Evolutionary conservation across 768 basidiomycete species (phyloP).

Genomic region (Podaxis sp.): DNA sequence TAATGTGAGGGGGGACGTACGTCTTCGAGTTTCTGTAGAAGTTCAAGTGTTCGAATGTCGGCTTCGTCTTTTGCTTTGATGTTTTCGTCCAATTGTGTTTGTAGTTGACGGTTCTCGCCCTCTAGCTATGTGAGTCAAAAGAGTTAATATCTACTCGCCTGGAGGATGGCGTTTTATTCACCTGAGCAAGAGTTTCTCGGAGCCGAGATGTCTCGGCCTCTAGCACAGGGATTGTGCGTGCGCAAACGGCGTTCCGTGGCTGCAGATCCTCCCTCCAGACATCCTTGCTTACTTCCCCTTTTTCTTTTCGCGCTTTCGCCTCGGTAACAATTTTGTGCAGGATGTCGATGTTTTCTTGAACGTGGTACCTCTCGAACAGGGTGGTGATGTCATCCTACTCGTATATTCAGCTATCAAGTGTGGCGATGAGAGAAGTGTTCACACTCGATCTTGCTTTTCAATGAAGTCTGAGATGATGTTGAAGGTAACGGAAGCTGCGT

Average conservation of each 20-base stretch:
- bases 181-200: constrained; percentile 37
- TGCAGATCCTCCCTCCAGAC: constrained; percentile 65
- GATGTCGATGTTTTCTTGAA: constrained; percentile 68
- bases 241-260: constrained; percentile 61
- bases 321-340: constrained; percentile 71
- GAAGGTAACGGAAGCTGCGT: constrained; percentile 58
- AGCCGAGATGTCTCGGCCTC: constrained; percentile 41
- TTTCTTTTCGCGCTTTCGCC: constrained; percentile 56
- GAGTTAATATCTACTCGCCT: background rate
- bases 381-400: constrained; percentile 63
- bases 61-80: constrained; percentile 43
- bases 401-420: constrained; percentile 1
- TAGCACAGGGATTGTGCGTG: constrained; percentile 62
- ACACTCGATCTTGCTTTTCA: constrained; percentile 57
- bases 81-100: constrained; percentile 49
- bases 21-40: constrained; percentile 54
- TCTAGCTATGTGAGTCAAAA: constrained; percentile 49
- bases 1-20: constrained; percentile 32
- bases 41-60: constrained; percentile 42
- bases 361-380: constrained; percentile 66
- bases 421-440: constrained; percentile 24
- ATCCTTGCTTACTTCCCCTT: constrained; percentile 49
- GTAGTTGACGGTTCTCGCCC: constrained; percentile 49
- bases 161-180: constrained; percentile 20
- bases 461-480: constrained; percentile 72